Evolutionary conservation across 768 basidiomycete genomes (phyloP).

Genomic region (Russula sp.): DNA sequence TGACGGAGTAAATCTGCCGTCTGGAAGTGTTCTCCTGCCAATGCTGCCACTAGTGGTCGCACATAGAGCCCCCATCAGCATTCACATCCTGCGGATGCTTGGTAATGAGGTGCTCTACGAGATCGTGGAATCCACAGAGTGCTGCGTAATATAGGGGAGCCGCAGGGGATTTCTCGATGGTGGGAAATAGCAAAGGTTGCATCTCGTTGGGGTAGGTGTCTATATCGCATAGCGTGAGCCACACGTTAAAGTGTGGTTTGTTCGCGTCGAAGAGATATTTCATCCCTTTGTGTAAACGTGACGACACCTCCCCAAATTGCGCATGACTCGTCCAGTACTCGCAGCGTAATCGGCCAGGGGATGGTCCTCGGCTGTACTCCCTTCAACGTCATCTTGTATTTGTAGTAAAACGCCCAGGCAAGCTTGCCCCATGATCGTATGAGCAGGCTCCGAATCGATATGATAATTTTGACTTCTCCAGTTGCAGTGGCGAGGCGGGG

Average conservation of each 20-base stretch:
- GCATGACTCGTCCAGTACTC: neutral
- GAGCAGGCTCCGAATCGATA: neutral
- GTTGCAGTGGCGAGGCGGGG: neutral
- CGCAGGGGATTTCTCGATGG: rapidly evolving
- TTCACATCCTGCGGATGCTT: neutral
- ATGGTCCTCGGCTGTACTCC: too few relatives aligned
- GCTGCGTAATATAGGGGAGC: neutral
- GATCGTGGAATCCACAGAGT: neutral
- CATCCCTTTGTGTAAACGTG: neutral
- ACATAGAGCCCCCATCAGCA: neutral
- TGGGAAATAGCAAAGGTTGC: neutral
- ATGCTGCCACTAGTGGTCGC: neutral
- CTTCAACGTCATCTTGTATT: neutral
- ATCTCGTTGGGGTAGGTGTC: neutral
- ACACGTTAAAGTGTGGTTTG: neutral
- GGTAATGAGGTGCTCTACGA: neutral
- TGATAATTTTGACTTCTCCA: neutral
- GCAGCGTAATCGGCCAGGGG: neutral
- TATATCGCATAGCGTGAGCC: neutral
- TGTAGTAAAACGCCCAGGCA: neutral
- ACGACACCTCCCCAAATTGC: neutral
- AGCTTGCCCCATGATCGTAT: constrained; percentile 1
- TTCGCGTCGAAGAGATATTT: neutral
- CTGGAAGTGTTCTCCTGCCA: neutral
- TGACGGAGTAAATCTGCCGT: neutral